These are phyloP conservation scores for Pleurotus tuber-regium DNA, from an alignment of 768 basidiomycete genomes.

Conservation along the genomic window DNA sequence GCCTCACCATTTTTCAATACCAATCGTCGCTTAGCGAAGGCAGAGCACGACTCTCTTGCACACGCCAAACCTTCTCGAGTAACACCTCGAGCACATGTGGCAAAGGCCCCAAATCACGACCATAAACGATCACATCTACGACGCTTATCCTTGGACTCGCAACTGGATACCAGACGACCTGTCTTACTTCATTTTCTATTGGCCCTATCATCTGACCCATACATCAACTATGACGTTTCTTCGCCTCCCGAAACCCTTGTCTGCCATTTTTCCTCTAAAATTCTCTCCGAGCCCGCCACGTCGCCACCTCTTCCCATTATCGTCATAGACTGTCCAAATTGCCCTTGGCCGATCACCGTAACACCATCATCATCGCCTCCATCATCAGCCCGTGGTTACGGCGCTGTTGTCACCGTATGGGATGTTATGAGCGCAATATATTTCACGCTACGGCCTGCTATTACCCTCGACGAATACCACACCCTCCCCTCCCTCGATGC, in stretches of 20 bases:
- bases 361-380: constrained; percentile 4
- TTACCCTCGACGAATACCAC: constrained; percentile 8
- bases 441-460: neutral
- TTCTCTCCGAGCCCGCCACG: constrained; percentile 5
- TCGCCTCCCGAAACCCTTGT: constrained; percentile 3
- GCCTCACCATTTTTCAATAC: neutral
- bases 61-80: constrained; percentile 2
- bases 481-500: constrained; percentile 7
- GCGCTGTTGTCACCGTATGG: constrained; percentile 6
- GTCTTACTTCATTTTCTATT: constrained; percentile 4
- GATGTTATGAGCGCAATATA: constrained; percentile 6
- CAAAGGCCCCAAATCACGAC: neutral
- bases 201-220: neutral
- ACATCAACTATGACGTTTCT: constrained; percentile 7
- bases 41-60: neutral
- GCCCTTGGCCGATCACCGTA: constrained; percentile 8
- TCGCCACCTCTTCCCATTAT: constrained; percentile 1
- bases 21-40: neutral
- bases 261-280: neutral
- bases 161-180: constrained; percentile 4
- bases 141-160: constrained; percentile 7
- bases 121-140: constrained; percentile 1
- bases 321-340: constrained; percentile 1
- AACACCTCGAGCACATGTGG: neutral
- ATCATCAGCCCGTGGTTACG: neutral